Base-by-base conservation (phyloP, 495 filamentous ascomycete species). In the Hypoxylon fragiforme region DNA sequence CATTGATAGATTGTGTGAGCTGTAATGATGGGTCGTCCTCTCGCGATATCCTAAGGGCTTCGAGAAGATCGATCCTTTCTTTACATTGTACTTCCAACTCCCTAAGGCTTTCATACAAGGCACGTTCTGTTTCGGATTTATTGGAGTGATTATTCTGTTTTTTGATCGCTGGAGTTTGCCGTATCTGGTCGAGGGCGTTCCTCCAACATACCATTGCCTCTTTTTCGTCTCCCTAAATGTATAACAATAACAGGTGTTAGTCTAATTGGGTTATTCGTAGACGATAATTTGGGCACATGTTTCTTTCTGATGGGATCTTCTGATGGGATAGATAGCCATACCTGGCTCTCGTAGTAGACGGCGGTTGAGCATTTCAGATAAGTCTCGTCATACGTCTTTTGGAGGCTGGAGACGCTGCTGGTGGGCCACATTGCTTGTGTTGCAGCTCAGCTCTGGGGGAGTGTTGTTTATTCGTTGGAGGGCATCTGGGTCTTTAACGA, bases 311-410 rank as follows among this genome's bases (percentile, higher is more conserved):
- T n/a, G n/a, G n/a, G n/a, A n/a, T n/a, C n/a, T n/a, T n/a, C n/a
- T n/a, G n/a, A n/a, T n/a, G n/a, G n/a, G n/a, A n/a, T n/a, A n/a
- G n/a, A n/a, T n/a, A n/a, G n/a, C n/a, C 73, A 35, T 70, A 94
- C 91, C 81, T 95, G 87, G 62, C 86, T 85, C 69, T 97, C 91
- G 69, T 94, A 95, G 72, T 95, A 96, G 54, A 96, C 88, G 50
- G 94, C 94, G 7, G 91, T 97, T 1, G 91, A 96, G 70, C 90
- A 96, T 57, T 86, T 88, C 49, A 96, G 76, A 71, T 95, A 96
- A 71, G 88, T 90, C 64, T 97, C 90, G 76, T 97, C 91, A 73
- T 97, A 97, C 48, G 90, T 95, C 81, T 96, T 97, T 77, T 97
- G 94, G 69, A 97, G 78, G 46, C 85, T 84, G 68, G 90, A 86